Evolutionary conservation across 495 filamentous ascomycete species (phyloP).

Genomic region (Penicillium lividum): DNA sequence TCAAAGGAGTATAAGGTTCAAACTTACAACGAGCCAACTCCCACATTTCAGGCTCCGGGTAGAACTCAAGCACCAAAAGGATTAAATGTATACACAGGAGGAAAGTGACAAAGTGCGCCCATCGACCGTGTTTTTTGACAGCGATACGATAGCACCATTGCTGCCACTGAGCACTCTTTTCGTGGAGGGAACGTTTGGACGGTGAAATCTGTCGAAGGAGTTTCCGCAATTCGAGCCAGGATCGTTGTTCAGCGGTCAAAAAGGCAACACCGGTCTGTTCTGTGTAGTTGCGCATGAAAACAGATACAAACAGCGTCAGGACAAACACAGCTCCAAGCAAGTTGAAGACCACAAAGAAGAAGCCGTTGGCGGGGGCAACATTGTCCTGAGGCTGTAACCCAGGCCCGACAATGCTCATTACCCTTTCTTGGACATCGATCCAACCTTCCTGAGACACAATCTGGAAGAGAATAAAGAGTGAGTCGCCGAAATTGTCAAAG

Average conservation of each 20-base stretch:
- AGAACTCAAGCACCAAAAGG: constrained; percentile 82
- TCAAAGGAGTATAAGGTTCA: background rate
- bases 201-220: constrained; percentile 90
- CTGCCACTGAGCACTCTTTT: constrained; percentile 72
- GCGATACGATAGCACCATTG: constrained; percentile 93
- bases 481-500: constrained; percentile 92
- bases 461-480: constrained; percentile 95
- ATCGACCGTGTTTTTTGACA: constrained; percentile 90
- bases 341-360: constrained; percentile 97
- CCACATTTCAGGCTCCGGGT: constrained; percentile 69
- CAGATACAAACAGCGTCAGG: constrained; percentile 95
- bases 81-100: constrained; percentile 81
- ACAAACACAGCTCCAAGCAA: constrained; percentile 96
- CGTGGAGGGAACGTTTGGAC: constrained; percentile 79
- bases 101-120: constrained; percentile 78
- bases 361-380: constrained; percentile 75
- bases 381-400: constrained; percentile 68
- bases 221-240: constrained; percentile 95
- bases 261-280: constrained; percentile 98
- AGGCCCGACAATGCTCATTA: constrained; percentile 76
- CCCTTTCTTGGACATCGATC: constrained; percentile 84
- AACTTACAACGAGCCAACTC: constrained; percentile 57
- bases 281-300: constrained; percentile 99
- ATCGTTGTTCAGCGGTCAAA: constrained; percentile 92
- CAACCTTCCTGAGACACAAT: constrained; percentile 99